A percentile compares a stretch with the other conserved stretches of the same genome.
These are phyloP conservation scores for Effrenium voratum DNA, from an alignment of 73 alveolate species.

Conservation along the genomic window DNA sequence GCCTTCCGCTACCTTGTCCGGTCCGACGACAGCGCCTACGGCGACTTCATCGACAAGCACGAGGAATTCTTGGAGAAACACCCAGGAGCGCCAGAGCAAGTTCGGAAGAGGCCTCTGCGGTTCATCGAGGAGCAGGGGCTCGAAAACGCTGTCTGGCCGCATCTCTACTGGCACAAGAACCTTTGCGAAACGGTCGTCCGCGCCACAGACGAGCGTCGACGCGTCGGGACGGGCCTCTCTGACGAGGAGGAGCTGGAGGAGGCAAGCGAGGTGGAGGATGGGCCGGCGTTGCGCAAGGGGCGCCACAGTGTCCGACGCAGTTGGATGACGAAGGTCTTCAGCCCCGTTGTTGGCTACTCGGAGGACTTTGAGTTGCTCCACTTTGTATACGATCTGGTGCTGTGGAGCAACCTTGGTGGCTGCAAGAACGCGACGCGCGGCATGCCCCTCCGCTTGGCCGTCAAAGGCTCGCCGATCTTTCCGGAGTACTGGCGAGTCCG, in stretches of 20 bases:
- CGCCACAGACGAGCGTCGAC: neutral
- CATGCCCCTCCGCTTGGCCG: neutral
- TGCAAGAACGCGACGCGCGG: conserved; percentile 6
- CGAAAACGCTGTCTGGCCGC: neutral
- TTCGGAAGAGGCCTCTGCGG: neutral
- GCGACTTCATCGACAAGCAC: neutral
- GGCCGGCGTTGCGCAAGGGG: neutral
- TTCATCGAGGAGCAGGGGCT: neutral
- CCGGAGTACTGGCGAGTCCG: conserved; percentile 12
- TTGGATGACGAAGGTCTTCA: conserved; percentile 1
- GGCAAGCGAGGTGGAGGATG: too few relatives aligned
- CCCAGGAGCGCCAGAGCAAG: neutral
- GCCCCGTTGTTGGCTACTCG: neutral
- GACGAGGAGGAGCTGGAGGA: too few relatives aligned
- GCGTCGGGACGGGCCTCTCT: too few relatives aligned
- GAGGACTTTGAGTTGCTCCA: conserved; percentile 6
- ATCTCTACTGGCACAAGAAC: neutral
- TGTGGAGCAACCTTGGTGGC: neutral
- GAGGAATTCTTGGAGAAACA: neutral
- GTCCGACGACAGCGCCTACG: neutral
- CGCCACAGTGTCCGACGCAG: too few relatives aligned
- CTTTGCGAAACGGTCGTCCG: neutral
- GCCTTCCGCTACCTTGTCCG: neutral
- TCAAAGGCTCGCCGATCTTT: neutral
- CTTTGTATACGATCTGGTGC: neutral